phyloP scores from a whole-genome alignment of 768 basidiomycete genomes.

The button mushroom (Agaricus bisporus) region DNA sequence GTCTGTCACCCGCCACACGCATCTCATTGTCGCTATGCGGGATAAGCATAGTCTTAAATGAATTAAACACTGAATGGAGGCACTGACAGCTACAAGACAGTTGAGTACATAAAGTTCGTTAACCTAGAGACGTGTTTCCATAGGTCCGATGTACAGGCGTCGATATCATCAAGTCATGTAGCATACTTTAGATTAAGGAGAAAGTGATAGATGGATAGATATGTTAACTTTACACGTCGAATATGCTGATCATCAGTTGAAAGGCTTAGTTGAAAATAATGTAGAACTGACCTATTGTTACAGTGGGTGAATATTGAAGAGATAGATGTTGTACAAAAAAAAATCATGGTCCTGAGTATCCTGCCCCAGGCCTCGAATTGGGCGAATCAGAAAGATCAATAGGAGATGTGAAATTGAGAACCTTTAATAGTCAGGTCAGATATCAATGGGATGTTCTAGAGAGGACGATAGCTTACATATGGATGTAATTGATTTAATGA shows the following conservation, averaged over 20 bases:
- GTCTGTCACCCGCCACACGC: too few relatives aligned
- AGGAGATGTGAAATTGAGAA: conserved; percentile 38
- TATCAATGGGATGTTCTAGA: background rate
- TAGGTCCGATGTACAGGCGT: too few relatives aligned
- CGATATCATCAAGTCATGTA: too few relatives aligned
- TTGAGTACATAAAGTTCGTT: too few relatives aligned
- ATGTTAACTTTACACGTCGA: too few relatives aligned
- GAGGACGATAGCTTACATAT: conserved; percentile 26
- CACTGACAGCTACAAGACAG: too few relatives aligned
- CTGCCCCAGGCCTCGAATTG: background rate
- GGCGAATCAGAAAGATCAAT: conserved; percentile 30
- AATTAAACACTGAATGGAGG: too few relatives aligned
- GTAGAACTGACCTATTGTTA: background rate
- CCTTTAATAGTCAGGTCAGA: conserved; percentile 18
- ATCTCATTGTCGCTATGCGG: too few relatives aligned
- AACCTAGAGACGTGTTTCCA: too few relatives aligned
- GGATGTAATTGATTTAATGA: conserved; percentile 31
- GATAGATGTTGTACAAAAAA: background rate
- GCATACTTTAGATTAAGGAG: too few relatives aligned
- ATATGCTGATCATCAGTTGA: background rate
- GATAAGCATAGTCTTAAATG: too few relatives aligned
- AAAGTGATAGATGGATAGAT: too few relatives aligned
- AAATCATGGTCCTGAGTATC: background rate
- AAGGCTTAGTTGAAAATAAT: background rate
- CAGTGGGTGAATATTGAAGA: background rate